Percentiles rank a stretch among this genome's conserved stretches.
Conservation (phyloP, 345 rosid genomes). For the Brassica cretica region DNA sequence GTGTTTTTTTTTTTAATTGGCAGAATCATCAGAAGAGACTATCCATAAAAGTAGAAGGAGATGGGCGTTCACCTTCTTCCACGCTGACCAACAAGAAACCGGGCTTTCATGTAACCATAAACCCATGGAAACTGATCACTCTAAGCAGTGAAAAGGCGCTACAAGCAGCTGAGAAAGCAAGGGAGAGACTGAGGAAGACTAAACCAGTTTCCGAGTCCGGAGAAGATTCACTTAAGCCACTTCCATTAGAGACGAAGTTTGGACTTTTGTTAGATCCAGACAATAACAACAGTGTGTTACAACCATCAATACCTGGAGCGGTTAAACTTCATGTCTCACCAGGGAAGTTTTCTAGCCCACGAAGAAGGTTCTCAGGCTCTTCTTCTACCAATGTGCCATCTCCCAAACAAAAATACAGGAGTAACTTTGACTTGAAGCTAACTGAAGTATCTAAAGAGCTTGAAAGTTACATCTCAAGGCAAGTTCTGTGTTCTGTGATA, state of each 20-base stretch:
- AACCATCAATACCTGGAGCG: constrained; percentile 56
- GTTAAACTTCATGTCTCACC: constrained; percentile 56
- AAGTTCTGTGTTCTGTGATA: constrained; percentile 76
- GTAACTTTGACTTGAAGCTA: constrained; percentile 81
- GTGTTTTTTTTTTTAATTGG: background rate
- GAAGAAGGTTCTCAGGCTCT: constrained; percentile 80
- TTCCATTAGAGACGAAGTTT: constrained; percentile 74
- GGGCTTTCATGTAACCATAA: constrained; percentile 71
- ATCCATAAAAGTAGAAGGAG: constrained; percentile 73
- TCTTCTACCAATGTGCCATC: constrained; percentile 55
- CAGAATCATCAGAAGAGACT: constrained; percentile 61
- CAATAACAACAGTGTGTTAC: constrained; percentile 38
- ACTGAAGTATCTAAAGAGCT: constrained; percentile 89
- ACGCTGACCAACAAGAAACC: constrained; percentile 56
- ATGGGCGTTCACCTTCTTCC: constrained; percentile 50
- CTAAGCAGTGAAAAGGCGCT: constrained; percentile 86
- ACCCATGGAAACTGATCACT: constrained; percentile 84
- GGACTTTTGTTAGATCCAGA: constrained; percentile 66
- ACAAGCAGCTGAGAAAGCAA: constrained; percentile 89
- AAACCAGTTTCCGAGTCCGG: constrained; percentile 42
- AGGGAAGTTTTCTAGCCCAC: constrained; percentile 73
- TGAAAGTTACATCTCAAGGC: constrained; percentile 83
- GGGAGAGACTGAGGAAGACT: constrained; percentile 64
- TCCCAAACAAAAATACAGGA: constrained; percentile 72
- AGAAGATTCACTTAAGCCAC: constrained; percentile 63